Conservation (phyloP, 2,329 filamentous ascomycete species). For the Penicillium sp. region DNA sequence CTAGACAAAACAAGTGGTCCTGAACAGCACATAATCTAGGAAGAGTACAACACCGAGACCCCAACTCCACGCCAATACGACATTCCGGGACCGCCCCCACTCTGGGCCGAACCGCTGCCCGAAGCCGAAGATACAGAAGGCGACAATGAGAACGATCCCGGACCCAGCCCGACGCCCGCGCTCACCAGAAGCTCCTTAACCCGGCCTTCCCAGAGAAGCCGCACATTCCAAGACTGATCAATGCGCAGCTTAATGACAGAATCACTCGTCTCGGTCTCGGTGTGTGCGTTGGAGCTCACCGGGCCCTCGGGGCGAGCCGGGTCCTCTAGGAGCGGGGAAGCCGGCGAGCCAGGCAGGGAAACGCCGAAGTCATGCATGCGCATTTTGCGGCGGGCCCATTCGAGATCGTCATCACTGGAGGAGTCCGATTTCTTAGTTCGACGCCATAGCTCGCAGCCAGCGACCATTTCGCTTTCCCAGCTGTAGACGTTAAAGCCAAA, state of each 20-base stretch:
- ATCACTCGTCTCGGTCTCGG: slow-evolving; percentile 64
- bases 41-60: slow-evolving; percentile 42
- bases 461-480: slow-evolving; percentile 90
- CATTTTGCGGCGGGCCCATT: slow-evolving; percentile 41
- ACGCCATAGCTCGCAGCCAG: slow-evolving; percentile 92
- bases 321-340: slow-evolving; percentile 15
- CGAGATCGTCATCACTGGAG: slow-evolving; percentile 43
- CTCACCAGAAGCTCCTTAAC: slow-evolving; percentile 92
- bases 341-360: slow-evolving; percentile 17
- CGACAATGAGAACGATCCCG: slow-evolving; percentile 34
- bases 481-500: slow-evolving; percentile 99
- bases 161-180: slow-evolving; percentile 79
- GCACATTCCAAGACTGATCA: slow-evolving; percentile 82
- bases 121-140: slow-evolving; percentile 22
- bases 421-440: slow-evolving; percentile 36
- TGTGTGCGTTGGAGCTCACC: slow-evolving; percentile 10
- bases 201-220: slow-evolving; percentile 87
- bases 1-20: not conserved
- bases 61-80: slow-evolving; percentile 43
- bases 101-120: slow-evolving; percentile 23
- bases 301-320: slow-evolving; percentile 13
- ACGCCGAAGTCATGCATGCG: slow-evolving; percentile 27
- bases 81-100: slow-evolving; percentile 25
- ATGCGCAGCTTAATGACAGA: slow-evolving; percentile 88
- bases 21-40: slow-evolving; percentile 21